These are phyloP conservation scores for Rutstroemia sp. DNA, from an alignment of 2,329 filamentous ascomycete species.

Conservation along the genomic window DNA sequence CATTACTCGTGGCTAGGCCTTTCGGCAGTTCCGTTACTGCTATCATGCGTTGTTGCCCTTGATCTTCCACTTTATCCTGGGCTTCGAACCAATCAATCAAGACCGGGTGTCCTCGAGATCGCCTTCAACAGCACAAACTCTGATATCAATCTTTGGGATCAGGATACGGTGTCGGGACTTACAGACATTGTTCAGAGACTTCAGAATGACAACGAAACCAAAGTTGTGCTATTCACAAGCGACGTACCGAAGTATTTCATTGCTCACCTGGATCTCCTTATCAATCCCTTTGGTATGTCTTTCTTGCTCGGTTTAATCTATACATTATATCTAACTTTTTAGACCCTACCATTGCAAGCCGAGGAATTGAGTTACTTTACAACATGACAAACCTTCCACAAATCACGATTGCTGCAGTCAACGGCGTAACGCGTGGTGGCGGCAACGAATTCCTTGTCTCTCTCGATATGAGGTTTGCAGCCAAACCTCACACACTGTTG, in stretches of 20 bases:
- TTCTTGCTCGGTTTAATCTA: background rate
- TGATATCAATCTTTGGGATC: background rate
- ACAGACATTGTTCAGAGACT: background rate
- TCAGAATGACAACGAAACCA: background rate
- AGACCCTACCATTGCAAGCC: background rate
- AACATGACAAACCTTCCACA: background rate
- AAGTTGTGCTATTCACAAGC: background rate
- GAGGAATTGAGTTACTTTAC: background rate
- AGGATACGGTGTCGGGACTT: background rate
- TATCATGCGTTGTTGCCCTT: background rate
- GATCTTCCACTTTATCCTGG: background rate
- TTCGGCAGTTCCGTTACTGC: background rate
- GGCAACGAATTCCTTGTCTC: conserved; percentile 8
- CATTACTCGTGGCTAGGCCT: background rate
- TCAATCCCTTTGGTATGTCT: background rate
- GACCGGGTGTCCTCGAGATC: background rate
- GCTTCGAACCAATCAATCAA: background rate
- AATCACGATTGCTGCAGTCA: conserved; percentile 11
- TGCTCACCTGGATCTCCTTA: background rate
- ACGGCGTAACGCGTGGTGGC: conserved; percentile 6
- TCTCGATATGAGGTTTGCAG: conserved; percentile 14
- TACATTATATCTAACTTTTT: background rate
- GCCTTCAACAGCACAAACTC: background rate
- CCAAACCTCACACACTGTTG: background rate
- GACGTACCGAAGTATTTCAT: background rate